Evolutionary conservation across 2,329 filamentous ascomycete genomes (phyloP).

Genomic region (Xylaria multiplex): DNA sequence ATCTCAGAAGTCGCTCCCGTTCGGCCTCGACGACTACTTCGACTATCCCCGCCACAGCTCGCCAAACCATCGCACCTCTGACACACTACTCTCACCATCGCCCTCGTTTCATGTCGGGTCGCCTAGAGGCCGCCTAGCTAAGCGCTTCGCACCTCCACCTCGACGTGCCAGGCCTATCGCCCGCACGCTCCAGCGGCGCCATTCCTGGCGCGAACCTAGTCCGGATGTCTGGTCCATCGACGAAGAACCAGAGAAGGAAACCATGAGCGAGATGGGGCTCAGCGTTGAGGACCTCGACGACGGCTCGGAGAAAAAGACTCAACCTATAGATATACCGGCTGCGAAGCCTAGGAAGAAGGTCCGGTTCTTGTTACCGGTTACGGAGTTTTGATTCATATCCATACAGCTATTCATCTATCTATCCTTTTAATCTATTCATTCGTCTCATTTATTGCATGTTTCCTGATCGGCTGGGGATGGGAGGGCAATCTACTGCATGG

Average conservation of each 20-base stretch:
- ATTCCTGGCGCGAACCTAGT: conserved; percentile 67
- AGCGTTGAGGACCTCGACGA: conserved; percentile 49
- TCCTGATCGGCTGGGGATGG: conserved; percentile 4
- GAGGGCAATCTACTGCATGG: conserved; percentile 30
- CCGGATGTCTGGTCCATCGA: conserved; percentile 69
- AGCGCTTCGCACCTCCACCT: conserved; percentile 48
- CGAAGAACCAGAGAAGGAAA: conserved; percentile 67
- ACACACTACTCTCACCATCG: conserved; percentile 49
- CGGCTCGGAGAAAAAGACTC: conserved; percentile 43
- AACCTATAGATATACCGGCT: conserved; percentile 55
- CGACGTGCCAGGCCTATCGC: conserved; percentile 48
- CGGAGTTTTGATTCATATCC: conserved; percentile 47
- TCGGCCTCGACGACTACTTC: conserved; percentile 56
- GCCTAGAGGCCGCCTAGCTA: conserved; percentile 43
- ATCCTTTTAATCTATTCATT: neutral
- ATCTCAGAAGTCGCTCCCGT: conserved; percentile 54
- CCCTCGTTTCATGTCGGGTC: conserved; percentile 49
- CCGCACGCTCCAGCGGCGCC: conserved; percentile 54
- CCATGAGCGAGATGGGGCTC: conserved; percentile 56
- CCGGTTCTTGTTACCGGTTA: conserved; percentile 62
- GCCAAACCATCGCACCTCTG: conserved; percentile 47
- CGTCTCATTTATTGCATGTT: conserved; percentile 24
- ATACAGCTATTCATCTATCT: neutral
- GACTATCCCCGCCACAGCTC: conserved; percentile 50
- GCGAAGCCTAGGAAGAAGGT: conserved; percentile 66